Percentiles rank a stretch among this genome's conserved stretches.
phyloP scores from a whole-genome alignment of 805 yeast genomes.

The Pichia occidentalis region DNA sequence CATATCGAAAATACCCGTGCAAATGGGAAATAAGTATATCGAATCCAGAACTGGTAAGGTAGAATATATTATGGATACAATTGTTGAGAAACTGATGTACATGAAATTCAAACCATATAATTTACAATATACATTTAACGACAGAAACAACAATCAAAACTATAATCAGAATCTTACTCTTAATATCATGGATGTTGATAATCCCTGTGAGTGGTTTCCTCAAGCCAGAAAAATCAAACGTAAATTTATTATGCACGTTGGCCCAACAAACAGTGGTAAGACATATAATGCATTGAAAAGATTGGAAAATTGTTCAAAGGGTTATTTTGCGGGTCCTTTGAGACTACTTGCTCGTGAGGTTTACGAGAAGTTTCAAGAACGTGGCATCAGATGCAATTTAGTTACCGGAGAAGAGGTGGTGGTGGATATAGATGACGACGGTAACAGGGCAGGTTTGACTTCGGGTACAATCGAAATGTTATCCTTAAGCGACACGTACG shows the following conservation, averaged over 20 bases:
- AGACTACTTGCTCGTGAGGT: constrained; percentile 87
- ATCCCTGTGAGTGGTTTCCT: constrained; percentile 80
- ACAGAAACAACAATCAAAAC: constrained; percentile 28
- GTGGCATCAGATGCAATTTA: constrained; percentile 69
- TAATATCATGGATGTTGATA: constrained; percentile 38
- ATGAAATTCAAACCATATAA: constrained; percentile 26
- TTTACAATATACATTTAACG: constrained; percentile 24
- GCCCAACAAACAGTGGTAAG: constrained; percentile 96
- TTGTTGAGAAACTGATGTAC: constrained; percentile 27
- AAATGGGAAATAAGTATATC: constrained; percentile 4
- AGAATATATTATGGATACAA: constrained; percentile 17
- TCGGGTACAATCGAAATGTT: constrained; percentile 95
- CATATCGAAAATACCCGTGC: constrained; percentile 13
- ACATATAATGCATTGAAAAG: constrained; percentile 76
- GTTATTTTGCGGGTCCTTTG: constrained; percentile 93
- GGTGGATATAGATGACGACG: constrained; percentile 59
- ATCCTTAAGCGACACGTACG: constrained; percentile 59
- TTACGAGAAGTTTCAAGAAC: constrained; percentile 67
- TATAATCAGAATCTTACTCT: constrained; percentile 30
- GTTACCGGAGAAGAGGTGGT: constrained; percentile 95
- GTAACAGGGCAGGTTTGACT: constrained; percentile 66
- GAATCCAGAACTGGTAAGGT: neutral
- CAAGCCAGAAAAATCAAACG: constrained; percentile 74
- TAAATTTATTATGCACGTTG: constrained; percentile 84
- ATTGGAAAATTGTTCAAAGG: constrained; percentile 58